Base-by-base conservation (phyloP, 129 eudicot species). In the Dittrichia graveolens region DNA sequence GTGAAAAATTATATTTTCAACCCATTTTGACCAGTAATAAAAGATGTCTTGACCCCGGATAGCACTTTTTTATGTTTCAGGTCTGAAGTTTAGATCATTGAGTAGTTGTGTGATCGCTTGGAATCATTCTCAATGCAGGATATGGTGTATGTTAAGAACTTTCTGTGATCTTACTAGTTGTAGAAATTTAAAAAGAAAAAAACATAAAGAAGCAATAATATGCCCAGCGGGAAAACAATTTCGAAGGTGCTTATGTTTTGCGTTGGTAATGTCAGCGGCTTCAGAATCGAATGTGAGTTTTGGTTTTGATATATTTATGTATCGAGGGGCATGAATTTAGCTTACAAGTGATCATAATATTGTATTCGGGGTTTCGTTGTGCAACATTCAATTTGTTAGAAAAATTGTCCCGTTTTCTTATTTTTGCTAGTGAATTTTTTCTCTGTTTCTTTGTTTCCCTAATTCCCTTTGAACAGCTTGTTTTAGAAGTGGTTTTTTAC, bases 61-160 rank as follows among this genome's bases (percentile, higher is more conserved):
- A 74, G 61, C 15, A 68, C n/a, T 46, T 40, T 6, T 60, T 45
- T 11, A 24, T 10, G 38, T 68, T 77, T 69, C 70, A 69, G 81
- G 81, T 68, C 56, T 76, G 35, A 62, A 40, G 71, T 16, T 52
- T 18, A 10, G 18, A 59, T 19, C 5, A 18, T 56, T 37, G 44
- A 57, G 5, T 31, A 12, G 38, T 6, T 14, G 56, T 64, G 65
- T n/a, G 79, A 64, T 50, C 39, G 44, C 55, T 43, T 54, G 54
- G 56, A 65, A 65, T 44, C 45, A 56, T 72, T 34, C 72, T 31
- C 46, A 43, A 24, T 43, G 38, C 55, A 11, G 55, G 14, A 60
- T 45, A 44, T 35, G 18, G 57, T 35, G 58, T 72, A 59, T 73
- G 69, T 42, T 73, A 49, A 66, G 38, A 10, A 65, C 18, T 4